Evolutionary conservation across 495 filamentous ascomycete genomes (phyloP), one percentile per base, ranked within the genome.

Genomic region (Lepraria neglecta): DNA sequence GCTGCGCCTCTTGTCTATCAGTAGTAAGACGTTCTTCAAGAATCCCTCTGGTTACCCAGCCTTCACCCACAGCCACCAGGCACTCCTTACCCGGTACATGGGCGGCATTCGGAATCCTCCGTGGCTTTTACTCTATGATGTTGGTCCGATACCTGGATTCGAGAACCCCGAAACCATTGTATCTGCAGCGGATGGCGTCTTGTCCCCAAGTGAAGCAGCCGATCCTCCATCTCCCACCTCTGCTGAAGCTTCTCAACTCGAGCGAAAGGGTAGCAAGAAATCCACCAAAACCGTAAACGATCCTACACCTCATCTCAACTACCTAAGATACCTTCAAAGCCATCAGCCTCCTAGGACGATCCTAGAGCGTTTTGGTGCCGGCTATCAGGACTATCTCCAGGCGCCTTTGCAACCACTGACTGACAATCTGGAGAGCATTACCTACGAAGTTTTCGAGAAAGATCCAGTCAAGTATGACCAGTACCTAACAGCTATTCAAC

Each of bases 361-460:
- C 6, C 78, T 91, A 42, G 88, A 91, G 70, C 75, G 79, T 51
- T 90, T 90, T 70, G 86, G 87, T 10, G 75, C 80, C 12, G 89
- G 88, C 9, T 92, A 89, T 67, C 95, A 99, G 64, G 94, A 99
- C 70, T 97, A 94, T 74, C 77, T 97, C 2, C 94, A 99, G 71
- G 89, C 90, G 5, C 94, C 94, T 10, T 75, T 99, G 43, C 95
- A 99, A 69, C 94, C 94, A 1, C 79, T 99, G 21, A 89, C 94
- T 0, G 94, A 97, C 73, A 97, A 99, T 65, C 80, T 99, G 28
- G 94, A 99, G 69, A 94, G 89, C 52, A 88, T 95, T 57, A 99
- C 94, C 1, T 99, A 99, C 71, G 94, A 99, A 71, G 92, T 97
- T 10, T 99, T 99, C 68, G 94, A 99, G 72, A 95, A 94, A 65